Percentiles rank a stretch among this genome's conserved stretches.
These are phyloP conservation scores for Pleurotus cornucopiae DNA, from an alignment of 768 basidiomycete species.

Conservation along the genomic window DNA sequence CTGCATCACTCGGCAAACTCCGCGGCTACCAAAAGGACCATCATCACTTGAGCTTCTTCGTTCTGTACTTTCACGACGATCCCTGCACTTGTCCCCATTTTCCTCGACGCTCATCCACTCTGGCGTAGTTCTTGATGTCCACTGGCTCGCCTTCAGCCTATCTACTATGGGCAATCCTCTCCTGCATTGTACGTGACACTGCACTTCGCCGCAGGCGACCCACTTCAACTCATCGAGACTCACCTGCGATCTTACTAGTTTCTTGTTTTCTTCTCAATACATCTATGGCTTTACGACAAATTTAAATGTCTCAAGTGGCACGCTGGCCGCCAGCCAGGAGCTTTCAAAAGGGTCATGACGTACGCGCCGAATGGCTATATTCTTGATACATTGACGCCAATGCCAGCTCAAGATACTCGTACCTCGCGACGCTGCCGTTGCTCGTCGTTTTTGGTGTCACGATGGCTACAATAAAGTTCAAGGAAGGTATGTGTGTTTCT, in stretches of 20 bases:
- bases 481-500: conserved; percentile 47
- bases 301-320: conserved; percentile 76
- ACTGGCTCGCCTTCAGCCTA: conserved; percentile 71
- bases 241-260: conserved; percentile 40
- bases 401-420: conserved; percentile 57
- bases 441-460: conserved; percentile 61
- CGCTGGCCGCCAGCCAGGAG: conserved; percentile 72
- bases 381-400: background rate
- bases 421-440: conserved; percentile 64
- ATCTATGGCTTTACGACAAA: conserved; percentile 78
- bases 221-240: background rate
- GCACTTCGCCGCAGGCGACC: conserved; percentile 4
- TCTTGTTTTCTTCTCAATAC: conserved; percentile 59
- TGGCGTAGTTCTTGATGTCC: conserved; percentile 45
- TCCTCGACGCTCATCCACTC: conserved; percentile 2
- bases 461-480: conserved; percentile 64
- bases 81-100: background rate
- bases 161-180: conserved; percentile 72
- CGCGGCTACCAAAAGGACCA: background rate
- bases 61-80: background rate
- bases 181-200: conserved; percentile 51
- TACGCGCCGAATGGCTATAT: conserved; percentile 18
- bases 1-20: background rate
- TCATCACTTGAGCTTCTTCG: background rate
- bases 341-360: conserved; percentile 90